A percentile compares a stretch with the other conserved stretches of the same genome.
phyloP scores from a whole-genome alignment of 495 filamentous ascomycete genomes.

The Aspergillus campestris region DNA sequence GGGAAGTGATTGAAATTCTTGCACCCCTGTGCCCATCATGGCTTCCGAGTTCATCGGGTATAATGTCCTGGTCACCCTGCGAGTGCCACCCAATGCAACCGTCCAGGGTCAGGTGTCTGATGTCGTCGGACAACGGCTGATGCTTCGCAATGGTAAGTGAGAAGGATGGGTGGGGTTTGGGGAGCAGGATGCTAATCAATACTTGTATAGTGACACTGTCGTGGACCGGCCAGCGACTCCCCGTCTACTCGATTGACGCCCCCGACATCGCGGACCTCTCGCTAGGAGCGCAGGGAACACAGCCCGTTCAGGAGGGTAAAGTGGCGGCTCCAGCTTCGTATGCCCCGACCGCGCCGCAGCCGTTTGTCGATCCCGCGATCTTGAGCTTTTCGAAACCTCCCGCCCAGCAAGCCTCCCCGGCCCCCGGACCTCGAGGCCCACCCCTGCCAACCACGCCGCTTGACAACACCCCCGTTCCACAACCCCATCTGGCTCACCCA shows the following conservation, averaged over 20 bases:
- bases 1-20: not conserved
- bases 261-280: constrained; percentile 47
- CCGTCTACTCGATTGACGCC: constrained; percentile 45
- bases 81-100: constrained; percentile 52
- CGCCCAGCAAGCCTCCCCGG: constrained; percentile 5
- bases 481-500: constrained; percentile 2
- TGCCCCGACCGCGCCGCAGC: constrained; percentile 14
- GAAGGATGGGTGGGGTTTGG: not conserved
- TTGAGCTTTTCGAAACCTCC: constrained; percentile 36
- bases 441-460: constrained; percentile 1
- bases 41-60: constrained; percentile 68
- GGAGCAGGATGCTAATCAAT: too few relatives aligned
- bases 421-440: not conserved
- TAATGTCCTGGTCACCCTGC: constrained; percentile 67
- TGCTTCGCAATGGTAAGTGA: constrained; percentile 65
- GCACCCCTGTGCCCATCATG: constrained; percentile 34
- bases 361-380: constrained; percentile 50
- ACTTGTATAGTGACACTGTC: constrained; percentile 36
- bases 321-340: constrained; percentile 1
- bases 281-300: constrained; percentile 33
- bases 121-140: constrained; percentile 65
- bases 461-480: constrained; percentile 1
- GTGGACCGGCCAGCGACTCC: constrained; percentile 38
- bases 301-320: constrained; percentile 10
- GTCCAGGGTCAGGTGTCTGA: constrained; percentile 66